These are phyloP conservation scores for Immersiporthe knoxdaviesiana DNA, from an alignment of 2,329 filamentous ascomycete species.

Conservation along the genomic window DNA sequence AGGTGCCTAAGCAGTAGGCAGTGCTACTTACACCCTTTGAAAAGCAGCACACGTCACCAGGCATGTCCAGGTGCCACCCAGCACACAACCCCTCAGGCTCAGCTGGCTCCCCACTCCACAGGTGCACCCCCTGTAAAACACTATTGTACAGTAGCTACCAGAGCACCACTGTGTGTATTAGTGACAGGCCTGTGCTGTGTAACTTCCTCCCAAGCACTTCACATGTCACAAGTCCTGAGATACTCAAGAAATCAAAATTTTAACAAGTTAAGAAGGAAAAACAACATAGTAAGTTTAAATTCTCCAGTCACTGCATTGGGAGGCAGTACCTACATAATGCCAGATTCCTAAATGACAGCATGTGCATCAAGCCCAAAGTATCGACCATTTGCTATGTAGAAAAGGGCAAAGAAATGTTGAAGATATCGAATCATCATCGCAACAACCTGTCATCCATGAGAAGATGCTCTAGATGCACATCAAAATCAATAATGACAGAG, in stretches of 20 bases:
- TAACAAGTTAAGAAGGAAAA: neutral
- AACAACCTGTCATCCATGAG: too few relatives aligned
- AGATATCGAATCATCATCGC: neutral
- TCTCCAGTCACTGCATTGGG: too few relatives aligned
- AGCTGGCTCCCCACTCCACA: neutral
- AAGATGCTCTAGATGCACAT: neutral
- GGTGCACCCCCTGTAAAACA: neutral
- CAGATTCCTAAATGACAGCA: neutral
- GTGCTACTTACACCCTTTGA: neutral
- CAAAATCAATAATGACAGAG: neutral
- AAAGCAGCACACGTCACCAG: conserved; percentile 12
- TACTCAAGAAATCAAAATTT: too few relatives aligned
- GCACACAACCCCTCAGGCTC: neutral
- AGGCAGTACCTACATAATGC: neutral
- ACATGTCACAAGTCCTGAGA: neutral
- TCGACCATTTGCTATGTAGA: neutral
- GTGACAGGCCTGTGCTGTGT: neutral
- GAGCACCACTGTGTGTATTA: neutral
- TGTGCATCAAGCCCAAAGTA: neutral
- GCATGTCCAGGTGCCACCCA: conserved; percentile 1
- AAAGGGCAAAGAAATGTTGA: too few relatives aligned
- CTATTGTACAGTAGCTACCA: too few relatives aligned
- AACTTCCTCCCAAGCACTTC: neutral
- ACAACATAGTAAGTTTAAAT: neutral
- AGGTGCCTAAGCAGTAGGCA: neutral